Evolutionary conservation across 495 filamentous ascomycete genomes (phyloP), one percentile per base, ranked within the genome.

Genomic region (Podospora pseudopauciseta): DNA sequence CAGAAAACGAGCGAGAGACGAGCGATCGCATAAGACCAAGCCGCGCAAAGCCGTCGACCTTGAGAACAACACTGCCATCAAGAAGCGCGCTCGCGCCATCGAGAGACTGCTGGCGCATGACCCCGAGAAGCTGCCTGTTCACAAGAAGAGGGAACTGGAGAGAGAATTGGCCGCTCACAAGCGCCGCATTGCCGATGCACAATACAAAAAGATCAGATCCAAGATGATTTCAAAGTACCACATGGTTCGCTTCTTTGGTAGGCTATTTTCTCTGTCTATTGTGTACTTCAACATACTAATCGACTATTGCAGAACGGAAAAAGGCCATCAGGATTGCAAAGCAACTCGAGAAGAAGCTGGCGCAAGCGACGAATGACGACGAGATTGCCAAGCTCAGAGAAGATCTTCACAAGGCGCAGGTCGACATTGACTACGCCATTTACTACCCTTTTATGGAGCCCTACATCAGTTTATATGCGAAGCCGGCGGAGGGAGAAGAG

Each of bases 171-270:
- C 83, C 26, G 88, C 88, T 0, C 92, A 91, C 76, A 84, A 91
- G 76, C 84, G 88, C 65, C 91, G 94, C 70, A 82, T 98, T 19
- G 83, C 78, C 27, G 80, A 82, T 56, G 80, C 81, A 26, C 72
- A 79, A 30, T 78, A 85, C 15, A 87, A 89, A 71, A 89, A 86
- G 74, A 78, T 80, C 63, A 86, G 89, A 68, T 85, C 86, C 68
- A 83, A 86, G 65, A 90, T 96, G 85, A 94, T 94, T 62, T 86
- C 84, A 75, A 92, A 88, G 73, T 99, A 97, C 75, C 94, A 97
- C 75, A 97, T 95, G 86, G 91, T 97, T 27, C 84, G 95, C 61
- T 99, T 99, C 76, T 92, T 90, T 85, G 85, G 93, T 91, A 77
- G 63, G 84, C 74, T 16, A n/a, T 6, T 57, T 13, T 39, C 62